Base-by-base conservation (phyloP, 2,329 filamentous ascomycete genomes). In the Aspergillus fischeri region DNA sequence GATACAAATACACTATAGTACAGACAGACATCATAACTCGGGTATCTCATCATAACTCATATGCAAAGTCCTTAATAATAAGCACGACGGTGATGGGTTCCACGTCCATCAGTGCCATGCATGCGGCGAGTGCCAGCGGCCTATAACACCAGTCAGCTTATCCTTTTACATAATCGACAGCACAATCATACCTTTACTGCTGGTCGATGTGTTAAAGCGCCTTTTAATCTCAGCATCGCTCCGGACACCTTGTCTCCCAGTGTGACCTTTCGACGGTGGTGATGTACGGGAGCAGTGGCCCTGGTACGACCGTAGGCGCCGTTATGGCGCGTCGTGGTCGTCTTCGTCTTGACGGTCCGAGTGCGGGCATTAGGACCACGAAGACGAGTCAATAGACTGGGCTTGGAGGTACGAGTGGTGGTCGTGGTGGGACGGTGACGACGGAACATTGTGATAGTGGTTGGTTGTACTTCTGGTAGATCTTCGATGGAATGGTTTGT, bases 211-310 rank as follows among this genome's bases (percentile, higher is more conserved):
- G 42, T 45, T 9, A 45, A 24, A 11, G n/a, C 4, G 14, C 42
- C 42, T 73, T 85, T 86, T 61, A 93, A 74, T 78, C 84, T 90
- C 77, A 90, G 80, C 72, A 93, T 78, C 0, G 89, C 89, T 20
- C 90, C 90, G 51, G 83, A 86, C 65, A 93, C 81, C 75, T 92
- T 93, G 77, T 93, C 90, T 49, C 87, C 87, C 63, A 92, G 78
- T 42, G 81, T 84, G 3, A 84, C 81, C 66, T 86, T 84, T 67
- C 89, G 85, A 70, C 84, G 83, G 54, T 90, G 88, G 70, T 88
- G 86, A 60, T 85, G 82, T 17, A 61, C 73, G 57, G 77, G 79
- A 57, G 72, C 77, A 51, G 74, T 76, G 25, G 76, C 75, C 44
- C 78, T 80, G 6, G 75, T 76, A 20, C 35, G 61, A 52, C n/a